Evolutionary conservation across 345 rosid genomes (phyloP).

Genomic region (Eucalyptus pumila): DNA sequence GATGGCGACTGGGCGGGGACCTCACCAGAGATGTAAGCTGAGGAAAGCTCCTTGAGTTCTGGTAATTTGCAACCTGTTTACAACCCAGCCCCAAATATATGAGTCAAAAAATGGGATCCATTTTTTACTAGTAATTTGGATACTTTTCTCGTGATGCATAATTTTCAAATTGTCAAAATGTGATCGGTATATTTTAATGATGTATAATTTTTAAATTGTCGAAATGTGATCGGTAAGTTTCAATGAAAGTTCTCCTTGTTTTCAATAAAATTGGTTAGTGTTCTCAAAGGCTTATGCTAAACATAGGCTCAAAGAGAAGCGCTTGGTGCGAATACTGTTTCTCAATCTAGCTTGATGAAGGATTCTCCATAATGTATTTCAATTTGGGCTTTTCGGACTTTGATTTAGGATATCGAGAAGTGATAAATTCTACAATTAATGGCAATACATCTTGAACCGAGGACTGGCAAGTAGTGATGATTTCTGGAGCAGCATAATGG

Average conservation of each 20-base stretch:
- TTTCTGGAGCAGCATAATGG: slow-evolving; percentile 29
- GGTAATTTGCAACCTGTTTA: background rate
- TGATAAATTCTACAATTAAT: background rate
- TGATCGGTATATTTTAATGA: background rate
- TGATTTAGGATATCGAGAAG: background rate
- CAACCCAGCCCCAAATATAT: background rate
- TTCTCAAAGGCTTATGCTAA: background rate
- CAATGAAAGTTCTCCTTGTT: background rate
- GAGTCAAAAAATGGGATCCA: background rate
- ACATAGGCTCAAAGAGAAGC: too few relatives aligned
- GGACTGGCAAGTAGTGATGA: background rate
- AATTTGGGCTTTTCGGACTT: background rate
- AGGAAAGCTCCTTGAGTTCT: slow-evolving; percentile 39
- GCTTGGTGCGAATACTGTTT: too few relatives aligned
- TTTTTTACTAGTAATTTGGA: background rate
- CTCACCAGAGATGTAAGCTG: slow-evolving; percentile 25
- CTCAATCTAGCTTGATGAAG: too few relatives aligned
- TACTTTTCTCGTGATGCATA: too few relatives aligned
- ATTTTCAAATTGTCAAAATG: background rate
- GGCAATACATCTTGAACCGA: background rate
- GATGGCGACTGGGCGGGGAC: slow-evolving; percentile 1
- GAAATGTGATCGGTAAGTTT: background rate
- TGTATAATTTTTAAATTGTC: background rate
- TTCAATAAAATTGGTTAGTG: background rate
- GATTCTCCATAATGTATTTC: too few relatives aligned